Percentiles rank a stretch among this genome's conserved stretches.
Conservation (phyloP, 2,329 filamentous ascomycete genomes). For the Fusarium sp. region DNA sequence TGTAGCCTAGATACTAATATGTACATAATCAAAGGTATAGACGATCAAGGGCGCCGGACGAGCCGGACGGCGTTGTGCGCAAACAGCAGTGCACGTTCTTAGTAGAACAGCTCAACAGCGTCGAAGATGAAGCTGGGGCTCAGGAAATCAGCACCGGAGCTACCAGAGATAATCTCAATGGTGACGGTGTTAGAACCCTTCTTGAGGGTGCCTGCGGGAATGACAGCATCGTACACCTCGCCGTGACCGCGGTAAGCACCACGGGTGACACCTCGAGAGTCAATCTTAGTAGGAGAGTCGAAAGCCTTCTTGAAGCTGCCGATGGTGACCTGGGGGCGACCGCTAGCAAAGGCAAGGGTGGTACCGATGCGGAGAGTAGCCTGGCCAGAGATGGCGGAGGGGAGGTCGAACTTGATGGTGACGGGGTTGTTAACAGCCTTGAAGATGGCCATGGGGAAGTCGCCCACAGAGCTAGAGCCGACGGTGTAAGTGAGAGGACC, state of each 20-base stretch:
- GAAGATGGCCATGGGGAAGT: slow-evolving; percentile 78
- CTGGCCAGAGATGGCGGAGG: slow-evolving; percentile 62
- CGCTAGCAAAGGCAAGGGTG: slow-evolving; percentile 73
- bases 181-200: slow-evolving; percentile 75
- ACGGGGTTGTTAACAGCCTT: slow-evolving; percentile 71
- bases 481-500: slow-evolving; percentile 73
- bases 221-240: slow-evolving; percentile 74
- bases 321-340: slow-evolving; percentile 72
- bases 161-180: slow-evolving; percentile 72
- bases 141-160: slow-evolving; percentile 67
- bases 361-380: slow-evolving; percentile 76
- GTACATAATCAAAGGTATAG: slow-evolving; percentile 32
- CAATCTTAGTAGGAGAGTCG: slow-evolving; percentile 71
- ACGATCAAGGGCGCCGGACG: not conserved
- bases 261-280: slow-evolving; percentile 75
- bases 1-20: slow-evolving; percentile 35
- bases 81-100: not conserved
- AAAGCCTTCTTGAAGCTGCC: slow-evolving; percentile 62
- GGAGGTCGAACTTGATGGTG: slow-evolving; percentile 72
- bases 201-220: slow-evolving; percentile 71
- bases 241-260: slow-evolving; percentile 75
- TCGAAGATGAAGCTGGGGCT: slow-evolving; percentile 67
- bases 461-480: slow-evolving; percentile 64
- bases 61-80: not conserved
- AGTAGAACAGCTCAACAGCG: slow-evolving; percentile 49